Conservation (phyloP, 1,284 basidiomycete species). For the Ustilago loliicola region DNA sequence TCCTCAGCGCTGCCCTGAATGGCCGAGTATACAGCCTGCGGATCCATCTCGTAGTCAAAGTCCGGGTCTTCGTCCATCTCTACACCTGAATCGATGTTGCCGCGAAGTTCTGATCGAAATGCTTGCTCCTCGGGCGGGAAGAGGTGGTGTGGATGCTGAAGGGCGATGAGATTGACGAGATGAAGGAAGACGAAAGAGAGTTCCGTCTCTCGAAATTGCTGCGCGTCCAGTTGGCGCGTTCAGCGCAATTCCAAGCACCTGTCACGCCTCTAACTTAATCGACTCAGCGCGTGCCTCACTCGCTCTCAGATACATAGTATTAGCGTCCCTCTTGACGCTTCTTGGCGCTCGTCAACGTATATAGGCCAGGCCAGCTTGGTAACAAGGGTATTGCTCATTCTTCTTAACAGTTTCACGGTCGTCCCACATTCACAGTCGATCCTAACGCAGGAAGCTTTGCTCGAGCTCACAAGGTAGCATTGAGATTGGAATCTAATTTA, state of each 20-base stretch:
- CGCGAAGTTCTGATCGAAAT: background rate
- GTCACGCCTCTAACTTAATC: conserved; percentile 2
- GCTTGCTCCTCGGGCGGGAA: background rate
- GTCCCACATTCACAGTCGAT: background rate
- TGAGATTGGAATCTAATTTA: conserved; percentile 25
- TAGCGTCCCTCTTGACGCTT: background rate
- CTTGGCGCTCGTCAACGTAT: background rate
- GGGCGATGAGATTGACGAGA: background rate
- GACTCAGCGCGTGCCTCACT: too few relatives aligned
- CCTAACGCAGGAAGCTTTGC: background rate
- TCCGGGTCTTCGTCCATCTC: conserved; percentile 34
- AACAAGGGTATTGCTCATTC: background rate
- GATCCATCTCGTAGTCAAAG: conserved; percentile 51
- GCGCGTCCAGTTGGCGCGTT: background rate
- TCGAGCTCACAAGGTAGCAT: conserved; percentile 10
- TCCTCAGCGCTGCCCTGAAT: conserved; percentile 22
- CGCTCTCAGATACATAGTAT: background rate
- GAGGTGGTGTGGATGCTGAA: background rate
- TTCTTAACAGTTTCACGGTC: background rate
- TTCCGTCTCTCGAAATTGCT: background rate
- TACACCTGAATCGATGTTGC: background rate
- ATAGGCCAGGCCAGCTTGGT: background rate
- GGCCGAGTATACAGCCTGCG: conserved; percentile 11
- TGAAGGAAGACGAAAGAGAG: background rate
- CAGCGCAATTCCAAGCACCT: background rate